Evolutionary conservation across 768 basidiomycete species (phyloP), one percentile per base, ranked within the genome.

Genomic region (Cyathus striatus): DNA sequence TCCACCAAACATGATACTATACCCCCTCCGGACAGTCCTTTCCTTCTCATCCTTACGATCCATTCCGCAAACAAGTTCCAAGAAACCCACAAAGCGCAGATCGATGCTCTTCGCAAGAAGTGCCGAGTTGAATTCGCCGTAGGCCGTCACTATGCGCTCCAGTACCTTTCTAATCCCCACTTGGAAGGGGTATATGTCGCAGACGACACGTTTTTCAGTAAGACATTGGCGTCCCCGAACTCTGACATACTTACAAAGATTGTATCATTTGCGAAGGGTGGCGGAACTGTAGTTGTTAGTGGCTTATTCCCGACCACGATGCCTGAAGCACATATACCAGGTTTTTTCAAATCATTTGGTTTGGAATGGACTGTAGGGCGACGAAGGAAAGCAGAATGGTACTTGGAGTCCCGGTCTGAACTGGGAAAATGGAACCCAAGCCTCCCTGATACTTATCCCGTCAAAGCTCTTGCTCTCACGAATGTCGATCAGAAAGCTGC

Each of bases 241-340:
- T n/a, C n/a, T n/a, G n/a, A n/a, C n/a, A n/a, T n/a, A n/a, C 49
- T 64, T 13, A 35, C 49, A 5, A 56, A 63, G 27, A 54, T 73
- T 16, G 64, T 69, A 33, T 51, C 58, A 16, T 73, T 63, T 42
- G 56, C 53, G 16, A 65, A 60, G 41, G 42, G 41, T 3, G 71
- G 73, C 9, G 71, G 73, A 7, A 52, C 54, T 16, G 62, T 64
- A 23, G 58, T 69, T 3, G 17, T 36, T 26, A 58, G 55, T 5
- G 52, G 55, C 16, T 44, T 50, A 6, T 60, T 63, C 48, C 52
- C 56, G 44, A 44, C 40, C 1, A 18, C 22, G 2, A 40, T 35
- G 3, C n/a, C 24, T 3, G 48, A 50, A 6, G 38, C 57, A 36
- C 33, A 56, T 9, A n/a, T n/a, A n/a, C 25, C 22, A 5, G 51